Conservation (phyloP, 371 early-diverging fungal genomes). For the Mortierella sp. region DNA sequence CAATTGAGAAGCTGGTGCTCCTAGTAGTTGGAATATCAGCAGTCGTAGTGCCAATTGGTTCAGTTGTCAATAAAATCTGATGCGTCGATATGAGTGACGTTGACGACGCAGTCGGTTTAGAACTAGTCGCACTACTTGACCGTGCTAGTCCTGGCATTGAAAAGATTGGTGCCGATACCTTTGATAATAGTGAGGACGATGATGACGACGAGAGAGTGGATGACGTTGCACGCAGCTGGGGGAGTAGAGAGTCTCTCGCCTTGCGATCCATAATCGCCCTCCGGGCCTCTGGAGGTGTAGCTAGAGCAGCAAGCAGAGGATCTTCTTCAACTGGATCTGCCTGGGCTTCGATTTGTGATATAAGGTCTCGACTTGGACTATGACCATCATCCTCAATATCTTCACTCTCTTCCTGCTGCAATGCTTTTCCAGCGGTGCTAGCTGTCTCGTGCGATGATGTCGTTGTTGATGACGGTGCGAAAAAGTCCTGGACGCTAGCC, state of each 20-base stretch:
- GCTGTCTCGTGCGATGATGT: neutral
- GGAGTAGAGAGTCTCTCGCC: slow-evolving; percentile 12
- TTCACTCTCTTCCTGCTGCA: slow-evolving; percentile 1
- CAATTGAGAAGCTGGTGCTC: slow-evolving; percentile 6
- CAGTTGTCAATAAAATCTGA: slow-evolving; percentile 5
- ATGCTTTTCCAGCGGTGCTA: neutral
- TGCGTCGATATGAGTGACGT: neutral
- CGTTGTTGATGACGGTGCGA: slow-evolving; percentile 10
- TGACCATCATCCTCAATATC: neutral
- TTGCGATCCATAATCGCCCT: slow-evolving; percentile 19
- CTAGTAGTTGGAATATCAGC: neutral
- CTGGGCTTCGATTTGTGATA: slow-evolving; percentile 25
- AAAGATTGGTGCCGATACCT: neutral
- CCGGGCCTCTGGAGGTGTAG: slow-evolving; percentile 42
- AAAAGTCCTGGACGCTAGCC: slow-evolving; percentile 44
- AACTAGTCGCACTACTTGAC: neutral
- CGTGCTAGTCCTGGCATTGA: neutral
- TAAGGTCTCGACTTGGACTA: slow-evolving; percentile 33
- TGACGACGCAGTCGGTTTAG: neutral
- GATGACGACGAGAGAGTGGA: slow-evolving; percentile 2
- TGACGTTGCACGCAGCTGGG: slow-evolving; percentile 15
- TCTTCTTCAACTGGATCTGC: slow-evolving; percentile 19
- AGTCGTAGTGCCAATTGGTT: slow-evolving; percentile 10
- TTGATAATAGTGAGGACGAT: neutral
- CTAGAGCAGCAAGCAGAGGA: slow-evolving; percentile 30